Base-by-base conservation (phyloP, 1,284 basidiomycete genomes). In the Sporisorium scitamineum region DNA sequence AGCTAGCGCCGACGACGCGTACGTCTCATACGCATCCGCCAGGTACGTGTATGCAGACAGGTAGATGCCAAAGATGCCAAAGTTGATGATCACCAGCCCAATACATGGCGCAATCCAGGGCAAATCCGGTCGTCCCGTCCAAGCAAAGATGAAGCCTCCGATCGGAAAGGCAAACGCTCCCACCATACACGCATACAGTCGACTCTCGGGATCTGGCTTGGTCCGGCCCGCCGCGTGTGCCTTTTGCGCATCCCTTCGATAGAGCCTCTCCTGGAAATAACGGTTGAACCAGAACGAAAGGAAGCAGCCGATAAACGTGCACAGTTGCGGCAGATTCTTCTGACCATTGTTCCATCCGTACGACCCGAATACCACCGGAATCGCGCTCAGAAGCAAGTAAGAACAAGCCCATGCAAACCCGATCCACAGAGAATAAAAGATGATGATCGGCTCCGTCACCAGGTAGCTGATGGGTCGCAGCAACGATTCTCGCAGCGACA, bases 221-320 rank as follows among this genome's bases (percentile, higher is more conserved):
- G 86, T 86, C 1, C 78, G 70, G 6, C 85, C 51, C 9, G 51
- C 51, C 7, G 51, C 22, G 18, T 22, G 20, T 24, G 51, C 77
- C n/a, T 54, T 50, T 26, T 41, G 27, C 18, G 58, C 66, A 16
- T 61, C 57, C 41, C 58, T 47, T 5, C 51, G 56, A 31, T 76
- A 79, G 18, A 76, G 55, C 24, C 58, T 39, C 34, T 76, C 76
- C 45, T 79, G 76, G 83, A 84, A 54, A 54, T 81, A 54, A 34
- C 34, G 51, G 84, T 93, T 92, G 39, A 91, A 90, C 22, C 91
- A 78, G 32, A 91, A 91, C 0, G 92, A 93, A 42, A 93, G 70
- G 64, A 48, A 54, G 64, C 67, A 73, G 20, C 78, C 76, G 4
- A 78, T 50, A 4, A 56, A 67, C 11, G 72, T 59, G 34, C 52